Base-by-base conservation (phyloP, 352 stramenopile genomes). In the Phytophthora uliginosa region DNA sequence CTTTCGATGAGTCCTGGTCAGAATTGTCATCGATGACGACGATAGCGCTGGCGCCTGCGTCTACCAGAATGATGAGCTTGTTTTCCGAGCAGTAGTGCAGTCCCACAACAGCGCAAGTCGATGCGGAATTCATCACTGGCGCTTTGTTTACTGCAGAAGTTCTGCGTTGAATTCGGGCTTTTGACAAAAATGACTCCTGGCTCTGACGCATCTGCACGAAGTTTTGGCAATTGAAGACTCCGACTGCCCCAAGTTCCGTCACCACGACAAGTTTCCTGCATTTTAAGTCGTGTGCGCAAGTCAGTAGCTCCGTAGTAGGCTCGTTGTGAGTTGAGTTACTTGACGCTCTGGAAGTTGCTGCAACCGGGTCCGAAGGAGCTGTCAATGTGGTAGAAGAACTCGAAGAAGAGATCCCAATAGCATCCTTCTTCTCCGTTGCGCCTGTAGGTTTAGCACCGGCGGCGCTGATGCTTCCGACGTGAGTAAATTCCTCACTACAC, bases 21-120 rank as follows among this genome's bases (percentile, higher is more conserved):
- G 67, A 78, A 70, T 85, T 88, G 47, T 95, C 85, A 56, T 94
- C 86, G 26, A 97, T 80, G 22, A 95, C 70, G 28, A 85, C 50
- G 33, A 93, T 92, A 20, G 82, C 77, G 31, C 80, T 83, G 0
- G 66, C 76, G 18, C 82, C 71, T 3, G 77, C 65, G 34, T 92
- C 82, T 0, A 83, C 78, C 2, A 78, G 68, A 36, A 94, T 71
- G 18, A 94, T 80, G 6, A 94, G 74, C 59, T 92, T 94, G 71
- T 94, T 94, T 8, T 82, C 80, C 0, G 85, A 93, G 69, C 86
- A 92, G 62, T 94, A 94, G 42, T 94, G 85, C 3, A 94, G 42
- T 3, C 84, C 81, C 7, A 86, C 74, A 17, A 93, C 78, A 33
- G 79, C 81, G 50, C 85, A 91, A 0, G 80, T 78, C 13, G 67